Conservation (phyloP, 2,329 filamentous ascomycete species). For the Colletotrichum viniferum region DNA sequence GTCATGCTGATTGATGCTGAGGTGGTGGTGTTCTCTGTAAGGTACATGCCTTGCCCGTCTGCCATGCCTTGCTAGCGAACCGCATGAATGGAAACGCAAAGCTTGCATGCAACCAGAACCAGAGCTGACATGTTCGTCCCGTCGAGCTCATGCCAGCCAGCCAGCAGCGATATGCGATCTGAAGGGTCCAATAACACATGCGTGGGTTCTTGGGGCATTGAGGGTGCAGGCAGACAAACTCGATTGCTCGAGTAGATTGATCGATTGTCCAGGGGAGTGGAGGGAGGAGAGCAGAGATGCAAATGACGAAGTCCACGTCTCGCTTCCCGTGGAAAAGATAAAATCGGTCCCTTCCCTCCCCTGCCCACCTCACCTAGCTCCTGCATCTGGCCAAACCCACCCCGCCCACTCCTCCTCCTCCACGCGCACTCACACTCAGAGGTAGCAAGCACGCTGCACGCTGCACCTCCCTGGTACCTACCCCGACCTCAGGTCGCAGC, state of each 20-base stretch:
- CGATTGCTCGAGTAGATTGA: not conserved
- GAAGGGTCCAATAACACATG: not conserved
- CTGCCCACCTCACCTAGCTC: not conserved
- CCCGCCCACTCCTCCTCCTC: not conserved
- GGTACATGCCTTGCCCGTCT: not conserved
- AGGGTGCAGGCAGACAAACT: not conserved
- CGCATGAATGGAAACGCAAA: not conserved
- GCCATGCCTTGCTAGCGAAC: not conserved
- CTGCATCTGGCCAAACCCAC: not conserved
- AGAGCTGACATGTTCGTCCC: not conserved
- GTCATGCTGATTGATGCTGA: not conserved
- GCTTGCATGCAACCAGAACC: not conserved
- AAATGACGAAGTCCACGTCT: not conserved
- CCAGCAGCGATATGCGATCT: not conserved
- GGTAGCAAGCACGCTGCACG: not conserved
- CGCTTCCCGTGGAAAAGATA: not conserved
- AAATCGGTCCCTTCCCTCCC: not conserved
- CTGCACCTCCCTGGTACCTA: not conserved
- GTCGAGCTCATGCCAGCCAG: not conserved
- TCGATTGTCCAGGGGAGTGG: not conserved
- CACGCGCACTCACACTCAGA: not conserved
- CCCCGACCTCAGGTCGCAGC: constrained; percentile 14
- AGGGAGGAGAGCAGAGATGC: not conserved
- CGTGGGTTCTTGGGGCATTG: not conserved
- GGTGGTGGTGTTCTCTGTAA: not conserved